Base-by-base conservation (phyloP, 176 grass and related monocot genomes). In the Avena sativa region DNA sequence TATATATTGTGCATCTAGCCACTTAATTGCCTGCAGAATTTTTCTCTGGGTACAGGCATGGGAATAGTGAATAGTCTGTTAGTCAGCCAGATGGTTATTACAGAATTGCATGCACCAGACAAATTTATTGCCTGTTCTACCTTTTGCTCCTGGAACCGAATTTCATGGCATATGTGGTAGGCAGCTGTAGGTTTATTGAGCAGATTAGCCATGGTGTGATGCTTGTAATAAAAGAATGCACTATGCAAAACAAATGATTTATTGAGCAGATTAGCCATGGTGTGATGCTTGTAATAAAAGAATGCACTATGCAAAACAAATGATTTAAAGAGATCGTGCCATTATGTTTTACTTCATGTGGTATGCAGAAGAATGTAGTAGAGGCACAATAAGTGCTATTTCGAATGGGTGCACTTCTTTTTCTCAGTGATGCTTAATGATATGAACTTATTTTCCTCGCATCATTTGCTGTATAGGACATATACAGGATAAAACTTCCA, bases 401-500 rank as follows among this genome's bases (percentile, higher is more conserved):
- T 49, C 14, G 10, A 87, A 43, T 26, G 38, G 53, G 55, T 79
- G 21, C 61, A 59, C 84, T 59, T 66, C 11, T 3, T 28, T 56
- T 56, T 21, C 38, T 57, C 51, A 25, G 20, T 49, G 4, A 48
- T 87, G 47, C 66, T 3, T 2, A 57, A 46, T n/a, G 26, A 87
- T 56, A 62, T 46, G 20, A 72, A 50, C 19, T 23, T 91, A 16
- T 61, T 86, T 82, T 76, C 34, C 36, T 76, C 21, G 20, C 69
- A 74, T 79, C 6, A 67, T 87, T 66, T 88, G 12, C 19, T 79
- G 78, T 60, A 34, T 78, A 98, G 96, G 96, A 94, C 72, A 95
- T 98, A 79, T 98, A 98, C 87, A 87, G 90, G 82, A 95, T 95
- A 89, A 98, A 98, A 91, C 96, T 98, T 74, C 96, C 93, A 49